phyloP scores from a whole-genome alignment of 768 basidiomycete genomes.

The Cystofilobasidium macerans region DNA sequence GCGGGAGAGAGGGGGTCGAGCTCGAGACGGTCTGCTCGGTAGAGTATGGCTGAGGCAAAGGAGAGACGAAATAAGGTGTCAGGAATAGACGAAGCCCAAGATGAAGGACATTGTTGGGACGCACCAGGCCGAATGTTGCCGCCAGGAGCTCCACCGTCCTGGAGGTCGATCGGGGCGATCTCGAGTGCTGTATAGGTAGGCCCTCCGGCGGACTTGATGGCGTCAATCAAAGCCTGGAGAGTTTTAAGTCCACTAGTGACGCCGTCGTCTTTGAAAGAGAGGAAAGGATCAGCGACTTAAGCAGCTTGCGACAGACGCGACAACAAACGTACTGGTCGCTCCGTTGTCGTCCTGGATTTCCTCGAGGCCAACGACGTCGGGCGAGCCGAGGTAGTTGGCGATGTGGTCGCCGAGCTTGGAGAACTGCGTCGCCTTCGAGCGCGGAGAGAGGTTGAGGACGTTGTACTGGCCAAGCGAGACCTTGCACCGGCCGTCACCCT shows the following conservation, averaged over 20 bases:
- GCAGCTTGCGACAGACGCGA: neutral
- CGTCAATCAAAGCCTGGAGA: constrained; percentile 44
- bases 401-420: constrained; percentile 49
- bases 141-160: constrained; percentile 54
- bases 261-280: constrained; percentile 43
- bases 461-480: constrained; percentile 36
- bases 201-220: constrained; percentile 41
- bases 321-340: neutral
- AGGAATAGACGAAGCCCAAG: no score
- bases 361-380: constrained; percentile 54
- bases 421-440: constrained; percentile 56
- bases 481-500: constrained; percentile 14
- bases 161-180: constrained; percentile 47
- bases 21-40: constrained; percentile 28
- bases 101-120: neutral
- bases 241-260: constrained; percentile 48
- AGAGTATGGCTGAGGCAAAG: constrained; percentile 44
- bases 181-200: constrained; percentile 46
- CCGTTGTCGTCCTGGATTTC: constrained; percentile 51
- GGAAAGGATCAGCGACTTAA: neutral
- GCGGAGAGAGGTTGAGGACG: constrained; percentile 51
- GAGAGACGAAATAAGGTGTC: no score
- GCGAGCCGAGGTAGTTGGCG: constrained; percentile 43
- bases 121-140: constrained; percentile 49
- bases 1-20: constrained; percentile 7